Evolutionary conservation across 352 stramenopile species (phyloP).

Genomic region (Phytophthora palmivora): DNA sequence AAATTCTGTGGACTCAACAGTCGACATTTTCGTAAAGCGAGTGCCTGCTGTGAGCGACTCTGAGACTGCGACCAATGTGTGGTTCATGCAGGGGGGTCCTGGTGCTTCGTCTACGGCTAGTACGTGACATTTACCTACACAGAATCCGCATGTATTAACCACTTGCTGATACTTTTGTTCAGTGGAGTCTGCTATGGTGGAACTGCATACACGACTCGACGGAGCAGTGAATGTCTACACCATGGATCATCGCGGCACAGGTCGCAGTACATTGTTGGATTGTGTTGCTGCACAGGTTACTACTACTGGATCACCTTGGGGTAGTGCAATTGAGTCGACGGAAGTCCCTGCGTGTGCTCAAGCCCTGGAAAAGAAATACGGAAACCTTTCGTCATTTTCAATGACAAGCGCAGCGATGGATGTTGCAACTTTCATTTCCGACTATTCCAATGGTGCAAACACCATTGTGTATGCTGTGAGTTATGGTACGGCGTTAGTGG

Average conservation of each 20-base stretch:
- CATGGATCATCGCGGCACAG: slow-evolving; percentile 61
- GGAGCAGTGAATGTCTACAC: slow-evolving; percentile 61
- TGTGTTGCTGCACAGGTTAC: slow-evolving; percentile 49
- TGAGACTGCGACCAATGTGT: slow-evolving; percentile 41
- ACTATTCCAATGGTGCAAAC: slow-evolving; percentile 24
- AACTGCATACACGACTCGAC: slow-evolving; percentile 32
- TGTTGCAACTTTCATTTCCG: slow-evolving; percentile 42
- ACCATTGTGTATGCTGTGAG: slow-evolving; percentile 55
- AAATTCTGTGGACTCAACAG: slow-evolving; percentile 10
- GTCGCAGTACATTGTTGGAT: slow-evolving; percentile 47
- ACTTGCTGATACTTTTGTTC: not conserved
- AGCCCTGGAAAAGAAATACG: slow-evolving; percentile 49
- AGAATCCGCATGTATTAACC: too few relatives aligned
- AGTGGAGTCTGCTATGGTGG: slow-evolving; percentile 53
- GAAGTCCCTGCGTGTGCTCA: slow-evolving; percentile 49
- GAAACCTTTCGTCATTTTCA: slow-evolving; percentile 53
- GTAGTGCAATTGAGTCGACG: slow-evolving; percentile 23
- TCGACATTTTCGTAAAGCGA: slow-evolving; percentile 59
- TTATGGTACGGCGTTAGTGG: slow-evolving; percentile 55
- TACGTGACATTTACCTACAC: slow-evolving; percentile 32
- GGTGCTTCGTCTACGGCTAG: slow-evolving; percentile 46
- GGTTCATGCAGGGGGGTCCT: slow-evolving; percentile 53
- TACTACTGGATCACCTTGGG: slow-evolving; percentile 41
- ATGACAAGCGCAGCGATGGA: slow-evolving; percentile 54
- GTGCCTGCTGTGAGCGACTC: slow-evolving; percentile 28